Evolutionary conservation across 2,329 filamentous ascomycete genomes (phyloP), one percentile per base, ranked within the genome.

Genomic region (Cercospora sp.): DNA sequence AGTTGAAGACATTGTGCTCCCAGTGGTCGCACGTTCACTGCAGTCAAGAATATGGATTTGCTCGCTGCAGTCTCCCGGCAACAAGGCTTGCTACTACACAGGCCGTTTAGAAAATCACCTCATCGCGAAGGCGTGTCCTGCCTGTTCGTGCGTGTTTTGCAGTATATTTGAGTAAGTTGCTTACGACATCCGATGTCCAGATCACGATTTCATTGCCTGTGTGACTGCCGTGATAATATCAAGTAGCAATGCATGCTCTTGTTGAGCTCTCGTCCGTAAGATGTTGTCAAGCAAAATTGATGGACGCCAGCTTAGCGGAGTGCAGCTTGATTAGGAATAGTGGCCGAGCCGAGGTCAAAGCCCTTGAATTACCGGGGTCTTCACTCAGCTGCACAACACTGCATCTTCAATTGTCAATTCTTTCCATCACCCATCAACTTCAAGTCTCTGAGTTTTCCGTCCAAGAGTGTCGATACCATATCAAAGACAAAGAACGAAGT

Each of bases 291-390:
- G 31, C 28, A 58, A 58, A 58, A 31, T 31, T 58, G 16, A 36
- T 18, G 31, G 28, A 58, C 31, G 55, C 28, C 55, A 20, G 31
- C 28, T 58, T 12, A 58, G 28, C 55, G 55, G 55, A 58, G 55
- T 2, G 18, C 55, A 58, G 55, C 55, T 58, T 58, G 55, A 58
- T 33, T 58, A 36, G 55, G 28, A n/a, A 31, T 20, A 28, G n/a
- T 33, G 28, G 31, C 55, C 55, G 55, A 58, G 18, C 55, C 55
- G 55, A 58, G 55, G 55, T 58, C 55, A 58, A 58, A 58, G 30
- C n/a, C 55, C 28, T 31, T 58, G 55, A 36, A 58, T 33, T 58
- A 12, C 55, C 31, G 28, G 53, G 28, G 55, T 58, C 16, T 33
- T 13, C 31, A 36, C 23, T 12, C 30, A 58, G 16, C 28, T 20